Evolutionary conservation across 2,329 filamentous ascomycete species (phyloP), one percentile per base, ranked within the genome.

Genomic region (Eutypella sp.): DNA sequence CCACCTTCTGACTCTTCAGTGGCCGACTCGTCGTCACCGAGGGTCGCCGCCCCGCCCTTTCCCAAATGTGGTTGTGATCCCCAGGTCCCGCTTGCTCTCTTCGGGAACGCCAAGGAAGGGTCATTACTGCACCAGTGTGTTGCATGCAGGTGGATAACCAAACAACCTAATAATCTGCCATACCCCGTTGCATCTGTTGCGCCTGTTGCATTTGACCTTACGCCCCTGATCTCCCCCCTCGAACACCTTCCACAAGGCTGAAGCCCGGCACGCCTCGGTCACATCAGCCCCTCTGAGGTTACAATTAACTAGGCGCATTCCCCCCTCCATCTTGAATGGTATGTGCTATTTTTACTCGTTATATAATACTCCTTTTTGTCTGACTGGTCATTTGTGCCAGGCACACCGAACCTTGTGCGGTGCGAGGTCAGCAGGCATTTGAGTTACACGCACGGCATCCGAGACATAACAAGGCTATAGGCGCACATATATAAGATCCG

Each of bases 371-470:
- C 16, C 16, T 33, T 15, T 33, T 33, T 6, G 11, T 15, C 29
- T 15, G 29, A 46, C 24, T 36, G 22, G 43, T 43, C 24, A 42
- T 37, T 38, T 42, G 19, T 24, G 25, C 42, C 40, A 47, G 36
- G 6, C n/a, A 29, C 45, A 51, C 43, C 29, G 29, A 33, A 7
- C 29, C 13, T 7, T n/a, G n/a, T n/a, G n/a, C n/a, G n/a, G n/a
- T n/a, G 16, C 16, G 16, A 11, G 29, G 29, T 33, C 29, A 33
- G 29, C 29, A 11, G 29, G 16, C 11, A 33, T n/a, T n/a, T 11
- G 16, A 15, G 13, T n/a, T 33, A 7, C 11, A 5, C 6, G 36
- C 36, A 39, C 15, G 20, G 20, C 20, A 19, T n/a, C 10, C 11
- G n/a, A 39, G 36, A 20, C 20, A 39, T 20, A 39, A 24, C 4